Evolutionary conservation across 352 stramenopile genomes (phyloP).

Genomic region (Globisporangium apiculatum): DNA sequence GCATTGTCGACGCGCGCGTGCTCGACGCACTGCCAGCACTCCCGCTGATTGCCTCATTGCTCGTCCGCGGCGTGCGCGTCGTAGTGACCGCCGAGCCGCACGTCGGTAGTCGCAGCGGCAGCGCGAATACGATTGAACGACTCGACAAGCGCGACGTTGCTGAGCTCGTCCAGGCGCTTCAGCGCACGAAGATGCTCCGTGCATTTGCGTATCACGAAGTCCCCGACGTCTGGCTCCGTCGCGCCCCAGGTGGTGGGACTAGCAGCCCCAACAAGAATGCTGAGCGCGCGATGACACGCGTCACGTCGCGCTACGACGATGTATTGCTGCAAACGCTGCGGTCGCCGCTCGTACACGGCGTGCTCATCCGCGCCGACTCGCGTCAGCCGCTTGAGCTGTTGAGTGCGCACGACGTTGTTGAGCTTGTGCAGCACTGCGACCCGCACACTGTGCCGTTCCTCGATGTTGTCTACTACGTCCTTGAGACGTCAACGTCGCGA

Average conservation of each 20-base stretch:
- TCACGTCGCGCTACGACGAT: slow-evolving; percentile 50
- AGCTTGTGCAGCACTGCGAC: slow-evolving; percentile 31
- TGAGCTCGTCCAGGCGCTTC: slow-evolving; percentile 35
- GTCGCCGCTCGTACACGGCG: slow-evolving; percentile 48
- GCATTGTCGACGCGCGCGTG: slow-evolving; percentile 21
- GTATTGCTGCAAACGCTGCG: slow-evolving; percentile 53
- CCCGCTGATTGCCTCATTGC: slow-evolving; percentile 51
- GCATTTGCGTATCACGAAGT: slow-evolving; percentile 63
- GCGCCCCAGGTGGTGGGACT: slow-evolving; percentile 16
- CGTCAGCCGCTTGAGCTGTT: slow-evolving; percentile 27
- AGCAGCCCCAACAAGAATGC: slow-evolving; percentile 8
- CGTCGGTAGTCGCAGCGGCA: too few species aligned
- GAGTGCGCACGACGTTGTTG: slow-evolving; percentile 43
- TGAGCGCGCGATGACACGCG: slow-evolving; percentile 33
- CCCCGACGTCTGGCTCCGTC: slow-evolving; percentile 42
- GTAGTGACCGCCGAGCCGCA: slow-evolving; percentile 42
- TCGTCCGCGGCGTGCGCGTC: slow-evolving; percentile 44
- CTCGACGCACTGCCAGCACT: slow-evolving; percentile 43
- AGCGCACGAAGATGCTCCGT: slow-evolving; percentile 41
- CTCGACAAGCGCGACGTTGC: slow-evolving; percentile 44
- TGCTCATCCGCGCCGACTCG: slow-evolving; percentile 36
- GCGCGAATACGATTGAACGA: slow-evolving; percentile 12
- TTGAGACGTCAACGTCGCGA: slow-evolving; percentile 13
- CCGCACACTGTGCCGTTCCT: slow-evolving; percentile 52
- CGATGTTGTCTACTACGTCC: slow-evolving; percentile 51